Evolutionary conservation across 1,284 basidiomycete genomes (phyloP), one percentile per base, ranked within the genome.

Genomic region (Microbotryum lychnidis-dioicae): DNA sequence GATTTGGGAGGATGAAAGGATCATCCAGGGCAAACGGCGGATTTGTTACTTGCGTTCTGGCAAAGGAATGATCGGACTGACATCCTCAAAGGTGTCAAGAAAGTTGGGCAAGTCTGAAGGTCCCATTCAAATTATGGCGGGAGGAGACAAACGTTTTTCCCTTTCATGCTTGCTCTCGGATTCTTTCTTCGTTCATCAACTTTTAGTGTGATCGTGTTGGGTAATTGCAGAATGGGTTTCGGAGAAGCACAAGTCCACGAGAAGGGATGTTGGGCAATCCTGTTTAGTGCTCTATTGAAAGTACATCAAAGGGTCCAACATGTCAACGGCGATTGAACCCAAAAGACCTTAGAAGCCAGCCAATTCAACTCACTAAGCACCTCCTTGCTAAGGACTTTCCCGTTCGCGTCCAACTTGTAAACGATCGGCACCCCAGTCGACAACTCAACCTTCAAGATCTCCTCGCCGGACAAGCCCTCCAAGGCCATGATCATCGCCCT

Each of bases 21-120:
- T 71, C 84, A 92, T 69, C 93, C 93, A 0, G 83, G 80, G 2
- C 80, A 80, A 21, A 78, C 92, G 2, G 91, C 92, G 0, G 82
- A 86, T 63, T 83, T 88, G 33, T 73, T 97, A 50, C 81, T 91
- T 3, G 86, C 89, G 54, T 97, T 97, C 74, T 97, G 91, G 91
- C 82, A 81, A 71, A 78, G 93, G 54, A 96, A 97, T 73, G 79
- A 84, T 3, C 69, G 77, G 1, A 74, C 75, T 7, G 75, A 77
- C 27, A 77, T 79, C 57, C 73, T 79, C 18, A 74, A 74, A 21
- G 84, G 81, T 1, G 81, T 91, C 33, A 91, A 89, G 79, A 87
- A 85, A 71, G 87, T 93, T 1, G 89, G 90, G 6, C 86, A 91
- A 66, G 65, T 74, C 56, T 84, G 42, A 46, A 14, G 37, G 37